Conservation (phyloP, 1,284 basidiomycete species). For the Lentinula novae-zelandiae region DNA sequence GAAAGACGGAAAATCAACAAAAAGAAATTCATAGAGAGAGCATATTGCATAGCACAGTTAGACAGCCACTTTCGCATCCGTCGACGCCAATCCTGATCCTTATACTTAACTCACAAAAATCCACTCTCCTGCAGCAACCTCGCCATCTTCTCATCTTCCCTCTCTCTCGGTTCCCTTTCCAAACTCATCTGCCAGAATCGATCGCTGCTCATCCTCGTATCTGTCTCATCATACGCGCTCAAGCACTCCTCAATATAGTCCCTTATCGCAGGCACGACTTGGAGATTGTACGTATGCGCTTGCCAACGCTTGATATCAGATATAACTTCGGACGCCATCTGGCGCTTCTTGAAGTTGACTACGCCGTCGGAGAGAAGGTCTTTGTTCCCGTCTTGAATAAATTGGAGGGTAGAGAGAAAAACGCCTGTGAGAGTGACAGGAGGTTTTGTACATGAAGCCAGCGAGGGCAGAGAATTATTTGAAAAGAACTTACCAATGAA, state of each 20-base stretch:
- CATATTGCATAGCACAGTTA: too few species aligned
- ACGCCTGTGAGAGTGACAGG: constrained; percentile 49
- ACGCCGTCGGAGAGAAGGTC: constrained; percentile 78
- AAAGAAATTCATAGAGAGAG: too few species aligned
- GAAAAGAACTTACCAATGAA: constrained; percentile 73
- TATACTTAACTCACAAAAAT: constrained; percentile 49
- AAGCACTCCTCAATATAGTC: constrained; percentile 79
- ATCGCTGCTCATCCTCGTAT: constrained; percentile 59
- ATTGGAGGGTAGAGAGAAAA: constrained; percentile 92
- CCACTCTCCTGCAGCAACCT: constrained; percentile 85
- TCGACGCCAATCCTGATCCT: too few species aligned
- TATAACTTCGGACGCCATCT: constrained; percentile 92
- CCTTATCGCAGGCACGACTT: constrained; percentile 64
- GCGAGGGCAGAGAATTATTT: background rate
- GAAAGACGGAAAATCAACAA: too few species aligned
- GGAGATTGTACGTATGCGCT: constrained; percentile 84
- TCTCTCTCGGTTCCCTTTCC: constrained; percentile 86
- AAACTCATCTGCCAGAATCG: constrained; percentile 85
- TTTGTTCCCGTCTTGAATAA: constrained; percentile 98
- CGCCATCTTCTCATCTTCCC: constrained; percentile 93
- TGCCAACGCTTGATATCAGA: constrained; percentile 97
- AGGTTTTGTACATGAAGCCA: background rate
- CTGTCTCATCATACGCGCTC: constrained; percentile 50
- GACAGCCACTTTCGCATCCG: too few species aligned
- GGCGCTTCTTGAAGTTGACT: constrained; percentile 96